These are phyloP conservation scores for Huntiella bhutanensis DNA, from an alignment of 2,329 filamentous ascomycete species.

Conservation along the genomic window DNA sequence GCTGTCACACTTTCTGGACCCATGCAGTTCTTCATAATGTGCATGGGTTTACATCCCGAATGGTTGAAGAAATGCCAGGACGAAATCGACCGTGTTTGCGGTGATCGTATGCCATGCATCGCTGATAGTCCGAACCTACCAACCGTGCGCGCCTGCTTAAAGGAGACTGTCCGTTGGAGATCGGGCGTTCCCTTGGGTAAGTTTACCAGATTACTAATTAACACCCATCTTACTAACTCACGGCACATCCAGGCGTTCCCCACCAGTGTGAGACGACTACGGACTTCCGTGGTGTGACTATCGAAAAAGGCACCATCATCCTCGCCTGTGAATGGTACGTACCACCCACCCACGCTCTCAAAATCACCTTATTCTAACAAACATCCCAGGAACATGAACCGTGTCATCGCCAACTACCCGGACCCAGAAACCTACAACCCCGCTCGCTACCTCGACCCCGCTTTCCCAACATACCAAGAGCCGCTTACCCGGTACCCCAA, in stretches of 20 bases:
- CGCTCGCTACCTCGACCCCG: slow-evolving; percentile 42
- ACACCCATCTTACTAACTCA: not conserved
- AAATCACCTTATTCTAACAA: not conserved
- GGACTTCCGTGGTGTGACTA: slow-evolving; percentile 27
- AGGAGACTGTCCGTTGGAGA: slow-evolving; percentile 40
- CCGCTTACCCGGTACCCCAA: slow-evolving; percentile 44
- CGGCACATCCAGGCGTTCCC: slow-evolving; percentile 21
- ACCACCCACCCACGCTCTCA: not conserved
- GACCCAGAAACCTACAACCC: slow-evolving; percentile 44
- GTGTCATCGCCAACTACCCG: slow-evolving; percentile 39
- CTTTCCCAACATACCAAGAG: slow-evolving; percentile 45
- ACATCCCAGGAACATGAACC: slow-evolving; percentile 31
- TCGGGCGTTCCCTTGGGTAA: slow-evolving; percentile 33
- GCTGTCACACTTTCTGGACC: slow-evolving; percentile 31
- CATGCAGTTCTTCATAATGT: slow-evolving; percentile 32
- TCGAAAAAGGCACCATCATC: slow-evolving; percentile 29
- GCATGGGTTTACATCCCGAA: slow-evolving; percentile 32
- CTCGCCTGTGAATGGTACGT: slow-evolving; percentile 31
- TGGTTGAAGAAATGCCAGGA: slow-evolving; percentile 35
- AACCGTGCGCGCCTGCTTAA: slow-evolving; percentile 33
- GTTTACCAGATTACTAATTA: slow-evolving; percentile 12
- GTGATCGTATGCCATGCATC: slow-evolving; percentile 31
- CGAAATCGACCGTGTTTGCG: slow-evolving; percentile 37
- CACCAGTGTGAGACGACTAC: slow-evolving; percentile 29
- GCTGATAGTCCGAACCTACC: slow-evolving; percentile 31